Conservation (phyloP, 75 land plant genomes). For the Selaginella tamariscina region DNA sequence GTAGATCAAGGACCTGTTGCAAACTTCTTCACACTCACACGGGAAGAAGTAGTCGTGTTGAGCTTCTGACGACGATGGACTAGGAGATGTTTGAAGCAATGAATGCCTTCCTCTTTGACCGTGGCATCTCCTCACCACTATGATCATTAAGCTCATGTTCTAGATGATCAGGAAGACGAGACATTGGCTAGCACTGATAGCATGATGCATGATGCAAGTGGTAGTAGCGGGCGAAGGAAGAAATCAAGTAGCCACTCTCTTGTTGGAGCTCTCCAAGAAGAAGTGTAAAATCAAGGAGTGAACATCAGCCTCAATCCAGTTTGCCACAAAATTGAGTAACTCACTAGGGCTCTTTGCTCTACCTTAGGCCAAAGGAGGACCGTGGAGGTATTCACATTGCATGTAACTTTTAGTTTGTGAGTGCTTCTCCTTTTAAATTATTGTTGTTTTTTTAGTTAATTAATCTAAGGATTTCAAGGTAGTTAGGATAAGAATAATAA, state of each 20-base stretch:
- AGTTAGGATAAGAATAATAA: background rate
- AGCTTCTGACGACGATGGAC: background rate
- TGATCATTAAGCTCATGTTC: background rate
- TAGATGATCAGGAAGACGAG: background rate
- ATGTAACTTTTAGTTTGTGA: background rate
- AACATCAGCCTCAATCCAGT: background rate
- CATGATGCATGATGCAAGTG: background rate
- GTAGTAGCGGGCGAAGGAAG: background rate
- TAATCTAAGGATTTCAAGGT: background rate
- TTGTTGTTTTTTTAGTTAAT: background rate
- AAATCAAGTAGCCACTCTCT: constrained; percentile 1
- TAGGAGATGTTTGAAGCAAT: background rate
- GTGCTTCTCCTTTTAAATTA: background rate
- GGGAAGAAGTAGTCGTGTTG: background rate
- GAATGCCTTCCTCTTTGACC: background rate
- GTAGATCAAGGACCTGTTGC: background rate
- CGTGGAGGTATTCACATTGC: background rate
- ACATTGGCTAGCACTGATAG: background rate
- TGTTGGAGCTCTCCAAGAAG: background rate
- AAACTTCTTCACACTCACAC: background rate
- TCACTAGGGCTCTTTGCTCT: background rate
- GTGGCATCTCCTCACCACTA: background rate
- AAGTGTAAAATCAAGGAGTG: background rate
- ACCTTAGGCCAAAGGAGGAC: background rate
- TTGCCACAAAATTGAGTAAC: too few species aligned